Evolutionary conservation across 768 basidiomycete species (phyloP).

Genomic region (Phaffia australis): DNA sequence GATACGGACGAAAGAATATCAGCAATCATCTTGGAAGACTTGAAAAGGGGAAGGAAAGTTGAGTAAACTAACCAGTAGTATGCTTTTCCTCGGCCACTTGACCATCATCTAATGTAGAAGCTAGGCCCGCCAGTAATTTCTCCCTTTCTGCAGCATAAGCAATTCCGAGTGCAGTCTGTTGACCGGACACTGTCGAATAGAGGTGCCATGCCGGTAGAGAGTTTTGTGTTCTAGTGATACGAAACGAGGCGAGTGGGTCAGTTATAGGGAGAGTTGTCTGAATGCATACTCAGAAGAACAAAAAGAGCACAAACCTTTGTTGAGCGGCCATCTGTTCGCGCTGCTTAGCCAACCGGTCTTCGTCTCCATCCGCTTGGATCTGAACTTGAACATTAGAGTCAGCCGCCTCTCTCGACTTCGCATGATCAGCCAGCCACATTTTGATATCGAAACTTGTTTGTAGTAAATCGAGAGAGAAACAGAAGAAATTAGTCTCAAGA

Average conservation of each 20-base stretch:
- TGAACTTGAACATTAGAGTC: slow-evolving; percentile 50
- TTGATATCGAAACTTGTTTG: slow-evolving; percentile 62
- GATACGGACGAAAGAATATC: not conserved
- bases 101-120: not conserved
- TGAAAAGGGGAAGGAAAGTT: not conserved
- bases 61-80: not conserved
- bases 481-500: not conserved
- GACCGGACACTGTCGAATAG: slow-evolving; percentile 87
- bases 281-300: slow-evolving; percentile 2
- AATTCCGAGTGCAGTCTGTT: slow-evolving; percentile 68
- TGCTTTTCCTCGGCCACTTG: slow-evolving; percentile 8
- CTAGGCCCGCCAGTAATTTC: not conserved
- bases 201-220: slow-evolving; percentile 88
- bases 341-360: slow-evolving; percentile 66
- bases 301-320: slow-evolving; percentile 46
- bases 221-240: slow-evolving; percentile 57
- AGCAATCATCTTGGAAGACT: not conserved
- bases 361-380: slow-evolving; percentile 68
- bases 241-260: no score
- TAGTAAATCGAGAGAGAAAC: not conserved
- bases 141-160: slow-evolving; percentile 13
- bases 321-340: slow-evolving; percentile 65
- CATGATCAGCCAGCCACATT: slow-evolving; percentile 51
- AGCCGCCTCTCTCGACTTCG: slow-evolving; percentile 18
- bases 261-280: not conserved